A percentile compares a stretch with the other conserved stretches of the same genome.
phyloP scores from a whole-genome alignment of 2,329 filamentous ascomycete genomes.

The Shiraia bambusicola region DNA sequence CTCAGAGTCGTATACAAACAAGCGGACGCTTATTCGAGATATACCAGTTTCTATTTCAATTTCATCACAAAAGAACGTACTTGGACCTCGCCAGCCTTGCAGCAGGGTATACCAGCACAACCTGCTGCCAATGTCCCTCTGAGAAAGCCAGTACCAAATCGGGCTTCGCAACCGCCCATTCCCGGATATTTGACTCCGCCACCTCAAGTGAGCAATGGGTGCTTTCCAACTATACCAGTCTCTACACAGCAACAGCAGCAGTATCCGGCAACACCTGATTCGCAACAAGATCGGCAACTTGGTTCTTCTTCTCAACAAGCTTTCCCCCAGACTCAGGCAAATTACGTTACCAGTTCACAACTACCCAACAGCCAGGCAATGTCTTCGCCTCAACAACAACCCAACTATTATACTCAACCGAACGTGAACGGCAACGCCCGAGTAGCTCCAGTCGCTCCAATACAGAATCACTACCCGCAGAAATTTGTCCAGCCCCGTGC shows the following conservation, averaged over 20 bases:
- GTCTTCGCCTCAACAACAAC: background rate
- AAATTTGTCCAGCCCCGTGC: too few species aligned
- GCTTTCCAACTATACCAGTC: background rate
- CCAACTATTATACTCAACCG: background rate
- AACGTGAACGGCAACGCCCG: background rate
- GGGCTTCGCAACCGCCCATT: background rate
- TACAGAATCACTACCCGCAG: too few species aligned
- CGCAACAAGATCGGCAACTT: too few species aligned
- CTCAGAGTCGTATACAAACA: background rate
- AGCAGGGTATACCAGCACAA: background rate
- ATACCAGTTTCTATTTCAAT: slow-evolving; percentile 4
- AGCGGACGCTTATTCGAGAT: background rate
- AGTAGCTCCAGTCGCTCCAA: too few species aligned
- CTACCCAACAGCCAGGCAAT: background rate
- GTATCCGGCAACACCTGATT: too few species aligned
- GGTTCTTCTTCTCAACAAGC: background rate
- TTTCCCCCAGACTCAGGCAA: background rate
- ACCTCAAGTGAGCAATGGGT: background rate
- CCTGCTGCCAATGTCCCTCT: background rate
- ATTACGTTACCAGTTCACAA: background rate
- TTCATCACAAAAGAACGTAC: slow-evolving; percentile 2
- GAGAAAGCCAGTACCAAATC: slow-evolving; percentile 2
- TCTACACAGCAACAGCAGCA: background rate
- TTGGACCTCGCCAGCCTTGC: background rate
- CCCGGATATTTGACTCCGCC: background rate